Base-by-base conservation (phyloP, 2,329 filamentous ascomycete genomes). In the Pseudogymnoascus verrucosus region DNA sequence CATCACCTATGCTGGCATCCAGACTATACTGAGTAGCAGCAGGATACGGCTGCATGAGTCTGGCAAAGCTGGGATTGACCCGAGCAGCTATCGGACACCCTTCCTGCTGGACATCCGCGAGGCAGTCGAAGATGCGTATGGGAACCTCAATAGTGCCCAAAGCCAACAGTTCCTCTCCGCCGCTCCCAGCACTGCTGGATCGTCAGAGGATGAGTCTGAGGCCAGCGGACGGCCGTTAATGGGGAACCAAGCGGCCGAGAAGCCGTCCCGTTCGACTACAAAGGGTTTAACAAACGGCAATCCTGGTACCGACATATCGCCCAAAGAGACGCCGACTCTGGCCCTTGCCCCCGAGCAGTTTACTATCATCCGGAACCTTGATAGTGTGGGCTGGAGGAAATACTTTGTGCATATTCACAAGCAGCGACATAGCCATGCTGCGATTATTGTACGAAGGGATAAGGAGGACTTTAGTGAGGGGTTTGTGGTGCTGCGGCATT, bases 261-360 rank as follows among this genome's bases (percentile, higher is more conserved):
- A 34, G 28, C 16, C 28, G 3, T 8, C 51, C 5, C n/a, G 51
- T 7, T 34, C 28, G 10, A 14, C 28, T 1, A 12, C 16, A 23
- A 5, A 23, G 19, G 12, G 11, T 23, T 47, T 10, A 7, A 10
- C 28, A 34, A 1, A 8, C 5, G 28, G 28, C 34, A 71, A 73
- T 5, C 73, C 78, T 64, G 78, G 81, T 78, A 26, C 74, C 73
- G 11, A 67, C 37, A 74, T 77, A 61, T 57, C 51, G 12, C 10
- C 51, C 10, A 57, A 57, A 5, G 51, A 74, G 75, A 68, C 79
- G 67, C 90, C 89, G 0, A 91, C 87, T 0, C 80, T 98, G 62
- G 92, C 92, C 0, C 78, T 98, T 62, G 87, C 90, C 0, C 81
- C 87, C 4, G 84, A 86, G 59, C 93, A 98, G 76, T 96, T 96